A percentile compares a stretch with the other conserved stretches of the same genome.
phyloP scores from a whole-genome alignment of 768 basidiomycete genomes.

The Xerocomellus chrysenteron region DNA sequence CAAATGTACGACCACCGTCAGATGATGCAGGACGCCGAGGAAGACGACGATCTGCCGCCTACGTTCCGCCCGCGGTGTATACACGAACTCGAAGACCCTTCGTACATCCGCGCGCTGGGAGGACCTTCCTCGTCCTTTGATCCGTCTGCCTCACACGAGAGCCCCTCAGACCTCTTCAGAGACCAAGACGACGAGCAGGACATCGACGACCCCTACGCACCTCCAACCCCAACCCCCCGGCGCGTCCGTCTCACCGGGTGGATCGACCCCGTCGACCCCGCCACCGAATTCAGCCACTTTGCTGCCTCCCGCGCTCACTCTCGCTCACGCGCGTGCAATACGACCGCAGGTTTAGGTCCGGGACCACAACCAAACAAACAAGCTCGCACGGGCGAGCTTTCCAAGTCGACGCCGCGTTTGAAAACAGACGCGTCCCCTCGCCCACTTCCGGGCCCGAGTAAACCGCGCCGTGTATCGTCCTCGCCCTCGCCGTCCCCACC shows the following conservation, averaged over 20 bases:
- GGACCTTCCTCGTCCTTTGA: constrained; percentile 7
- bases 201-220: constrained; percentile 14
- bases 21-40: constrained; percentile 33
- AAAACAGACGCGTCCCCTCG: background rate
- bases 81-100: constrained; percentile 49
- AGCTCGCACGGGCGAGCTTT: background rate
- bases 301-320: constrained; percentile 31
- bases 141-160: background rate
- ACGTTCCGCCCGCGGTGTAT: constrained; percentile 45
- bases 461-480: background rate
- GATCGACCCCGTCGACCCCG: constrained; percentile 54
- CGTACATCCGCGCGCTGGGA: constrained; percentile 22
- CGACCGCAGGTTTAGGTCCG: background rate
- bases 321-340: background rate
- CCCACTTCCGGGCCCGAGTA: background rate
- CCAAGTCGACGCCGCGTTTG: background rate
- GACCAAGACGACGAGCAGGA: constrained; percentile 1
- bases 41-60: constrained; percentile 27
- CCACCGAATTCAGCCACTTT: constrained; percentile 51
- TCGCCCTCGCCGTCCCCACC: background rate
- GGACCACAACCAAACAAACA: background rate
- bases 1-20: constrained; percentile 14
- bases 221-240: constrained; percentile 21
- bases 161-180: background rate
- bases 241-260: constrained; percentile 52